Evolutionary conservation across 2,329 filamentous ascomycete genomes (phyloP).

Genomic region (Pezicula rhizophila): DNA sequence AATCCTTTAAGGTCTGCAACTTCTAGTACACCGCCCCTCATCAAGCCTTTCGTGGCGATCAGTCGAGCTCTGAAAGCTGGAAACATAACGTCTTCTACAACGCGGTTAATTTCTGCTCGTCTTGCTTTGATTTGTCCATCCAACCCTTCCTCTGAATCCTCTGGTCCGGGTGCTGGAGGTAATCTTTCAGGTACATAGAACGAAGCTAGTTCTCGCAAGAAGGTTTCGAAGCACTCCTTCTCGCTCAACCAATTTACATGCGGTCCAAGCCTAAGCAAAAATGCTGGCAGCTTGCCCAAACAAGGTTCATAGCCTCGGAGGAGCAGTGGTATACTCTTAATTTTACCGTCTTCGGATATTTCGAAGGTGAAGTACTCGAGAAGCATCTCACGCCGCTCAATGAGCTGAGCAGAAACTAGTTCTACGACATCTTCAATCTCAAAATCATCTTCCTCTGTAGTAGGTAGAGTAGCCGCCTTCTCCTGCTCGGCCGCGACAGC

Average conservation of each 20-base stretch:
- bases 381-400: constrained; percentile 78
- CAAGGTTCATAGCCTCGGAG: constrained; percentile 84
- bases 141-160: constrained; percentile 33
- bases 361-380: constrained; percentile 87
- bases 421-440: constrained; percentile 62
- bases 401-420: constrained; percentile 60
- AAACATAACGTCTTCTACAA: constrained; percentile 82
- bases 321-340: constrained; percentile 75
- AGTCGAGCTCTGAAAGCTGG: constrained; percentile 80
- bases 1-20: constrained; percentile 87
- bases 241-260: constrained; percentile 83
- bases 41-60: constrained; percentile 72
- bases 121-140: constrained; percentile 49
- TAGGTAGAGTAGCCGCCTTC: constrained; percentile 37
- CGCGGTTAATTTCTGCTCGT: constrained; percentile 63
- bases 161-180: constrained; percentile 43
- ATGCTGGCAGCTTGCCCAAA: constrained; percentile 79
- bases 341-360: constrained; percentile 69
- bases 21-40: constrained; percentile 72
- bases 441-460: constrained; percentile 42
- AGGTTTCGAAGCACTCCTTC: constrained; percentile 76
- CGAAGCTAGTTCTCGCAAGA: constrained; percentile 77
- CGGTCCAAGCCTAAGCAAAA: constrained; percentile 81
- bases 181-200: constrained; percentile 89
- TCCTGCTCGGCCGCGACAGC: constrained; percentile 68